Evolutionary conservation across 805 yeast genomes (phyloP).

Genomic region (Grigorovia jiainica): DNA sequence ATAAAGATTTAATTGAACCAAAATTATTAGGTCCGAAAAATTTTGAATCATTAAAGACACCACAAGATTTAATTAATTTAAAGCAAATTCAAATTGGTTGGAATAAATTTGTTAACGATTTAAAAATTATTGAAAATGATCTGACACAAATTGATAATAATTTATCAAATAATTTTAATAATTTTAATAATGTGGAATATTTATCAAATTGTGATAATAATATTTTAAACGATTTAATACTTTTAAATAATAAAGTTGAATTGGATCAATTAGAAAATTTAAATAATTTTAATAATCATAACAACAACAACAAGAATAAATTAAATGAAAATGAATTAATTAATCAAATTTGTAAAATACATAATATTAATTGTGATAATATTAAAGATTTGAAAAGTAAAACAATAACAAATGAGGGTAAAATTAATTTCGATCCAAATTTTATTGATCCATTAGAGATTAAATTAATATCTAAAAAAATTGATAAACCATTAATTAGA

Average conservation of each 20-base stretch:
- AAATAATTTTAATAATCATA: neutral
- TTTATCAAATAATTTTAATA: neutral
- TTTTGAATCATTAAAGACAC: constrained; percentile 15
- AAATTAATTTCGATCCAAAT: constrained; percentile 6
- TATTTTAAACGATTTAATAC: neutral
- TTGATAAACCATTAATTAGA: constrained; percentile 16
- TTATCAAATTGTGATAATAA: neutral
- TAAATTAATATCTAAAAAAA: constrained; percentile 15
- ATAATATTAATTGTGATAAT: constrained; percentile 17
- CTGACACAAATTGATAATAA: neutral
- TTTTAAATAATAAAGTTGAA: neutral
- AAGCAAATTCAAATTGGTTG: constrained; percentile 5
- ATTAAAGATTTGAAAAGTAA: constrained; percentile 8
- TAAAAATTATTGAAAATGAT: constrained; percentile 1
- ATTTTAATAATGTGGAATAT: neutral
- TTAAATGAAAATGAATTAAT: neutral
- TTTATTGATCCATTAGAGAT: constrained; percentile 12
- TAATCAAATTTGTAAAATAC: constrained; percentile 12
- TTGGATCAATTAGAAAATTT: neutral
- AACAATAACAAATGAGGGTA: constrained; percentile 3
- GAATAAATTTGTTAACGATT: neutral
- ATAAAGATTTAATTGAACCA: constrained; percentile 12
- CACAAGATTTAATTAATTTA: constrained; percentile 11
- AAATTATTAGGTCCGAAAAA: constrained; percentile 12
- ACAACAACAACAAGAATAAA: neutral